Evolutionary conservation across 805 yeast species (phyloP), one percentile per base, ranked within the genome.

Genomic region (Debaryomyces tyrocola): DNA sequence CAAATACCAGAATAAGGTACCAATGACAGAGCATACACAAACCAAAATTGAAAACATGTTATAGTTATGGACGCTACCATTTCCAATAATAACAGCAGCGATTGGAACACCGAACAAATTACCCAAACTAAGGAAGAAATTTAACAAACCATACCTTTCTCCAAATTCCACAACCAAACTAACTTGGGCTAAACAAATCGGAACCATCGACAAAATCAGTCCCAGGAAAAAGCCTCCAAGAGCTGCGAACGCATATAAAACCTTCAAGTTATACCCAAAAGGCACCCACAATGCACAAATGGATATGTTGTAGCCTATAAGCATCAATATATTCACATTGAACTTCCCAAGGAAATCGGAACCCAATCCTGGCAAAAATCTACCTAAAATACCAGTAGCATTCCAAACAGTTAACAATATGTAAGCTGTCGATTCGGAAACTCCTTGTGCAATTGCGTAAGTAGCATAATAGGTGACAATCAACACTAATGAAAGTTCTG

Each of bases 271-370:
- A 7, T 58, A 47, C 0, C 88, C 90, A 45, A 83, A 77, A 1
- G 91, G 90, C 17, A 84, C 63, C 90, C 90, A 84, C n/a, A 85
- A 55, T 0, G 73, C 70, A 40, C 85, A 66, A 2, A 80, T 70
- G 15, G 79, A 60, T 0, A 83, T 10, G 1, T 75, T 65, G n/a
- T 79, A 67, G 6, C 80, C 63, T 2, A 61, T 29, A n/a, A 78
- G 60, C 67, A 82, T 74, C 2, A 70, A 37, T 9, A 73, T 60
- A 78, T 82, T 78, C 44, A 82, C 73, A 57, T 83, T 84, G 60
- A 76, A 82, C 18, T 77, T 69, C 3, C 90, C 90, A 40, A 69
- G 53, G 27, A 57, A 57, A 55, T 82, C 87, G 2, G 87, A 83
- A 4, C 74, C 48, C 41, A 67, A 61, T 3, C 85, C 86, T 0